Evolutionary conservation across 208 protist genomes (phyloP).

Genomic region (Blechomonas ayalai): DNA sequence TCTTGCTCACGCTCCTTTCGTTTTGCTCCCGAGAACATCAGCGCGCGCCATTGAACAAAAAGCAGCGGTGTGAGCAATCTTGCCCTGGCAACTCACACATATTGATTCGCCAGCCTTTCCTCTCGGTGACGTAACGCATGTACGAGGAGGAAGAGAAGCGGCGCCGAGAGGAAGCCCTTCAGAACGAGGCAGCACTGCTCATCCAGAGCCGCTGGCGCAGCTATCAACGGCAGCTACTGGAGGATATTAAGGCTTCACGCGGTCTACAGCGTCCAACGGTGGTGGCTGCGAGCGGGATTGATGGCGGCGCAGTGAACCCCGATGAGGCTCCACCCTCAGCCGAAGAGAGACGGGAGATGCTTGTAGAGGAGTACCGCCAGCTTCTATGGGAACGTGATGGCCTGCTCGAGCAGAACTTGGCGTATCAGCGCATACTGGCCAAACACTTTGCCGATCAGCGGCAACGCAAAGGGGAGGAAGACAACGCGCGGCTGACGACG

Average conservation of each 20-base stretch:
- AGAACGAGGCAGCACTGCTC: conserved; percentile 39
- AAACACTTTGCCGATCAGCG: conserved; percentile 79
- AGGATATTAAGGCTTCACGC: conserved; percentile 8
- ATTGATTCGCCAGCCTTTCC: too few relatives aligned
- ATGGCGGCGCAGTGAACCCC: conserved; percentile 6
- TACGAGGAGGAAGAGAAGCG: conserved; percentile 42
- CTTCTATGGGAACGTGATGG: conserved; percentile 46
- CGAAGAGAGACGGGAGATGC: conserved; percentile 22
- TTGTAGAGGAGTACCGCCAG: conserved; percentile 50
- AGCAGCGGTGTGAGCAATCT: too few relatives aligned
- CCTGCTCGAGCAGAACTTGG: conserved; percentile 53
- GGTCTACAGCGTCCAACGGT: too few relatives aligned
- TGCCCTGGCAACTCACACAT: too few relatives aligned
- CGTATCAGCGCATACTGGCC: conserved; percentile 57
- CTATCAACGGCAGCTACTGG: conserved; percentile 21
- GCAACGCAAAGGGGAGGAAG: conserved; percentile 58
- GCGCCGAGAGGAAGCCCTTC: conserved; percentile 34
- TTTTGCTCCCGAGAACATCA: too few relatives aligned
- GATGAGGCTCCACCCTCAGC: conserved; percentile 7
- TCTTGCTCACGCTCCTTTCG: too few relatives aligned
- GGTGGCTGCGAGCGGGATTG: conserved; percentile 4
- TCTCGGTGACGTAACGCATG: too few relatives aligned
- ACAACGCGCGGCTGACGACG: conserved; percentile 26
- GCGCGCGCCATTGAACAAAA: too few relatives aligned
- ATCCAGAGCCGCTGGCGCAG: conserved; percentile 71